phyloP scores from a whole-genome alignment of 1,139 yeast genomes.

The Wickerhamomyces sp. region DNA sequence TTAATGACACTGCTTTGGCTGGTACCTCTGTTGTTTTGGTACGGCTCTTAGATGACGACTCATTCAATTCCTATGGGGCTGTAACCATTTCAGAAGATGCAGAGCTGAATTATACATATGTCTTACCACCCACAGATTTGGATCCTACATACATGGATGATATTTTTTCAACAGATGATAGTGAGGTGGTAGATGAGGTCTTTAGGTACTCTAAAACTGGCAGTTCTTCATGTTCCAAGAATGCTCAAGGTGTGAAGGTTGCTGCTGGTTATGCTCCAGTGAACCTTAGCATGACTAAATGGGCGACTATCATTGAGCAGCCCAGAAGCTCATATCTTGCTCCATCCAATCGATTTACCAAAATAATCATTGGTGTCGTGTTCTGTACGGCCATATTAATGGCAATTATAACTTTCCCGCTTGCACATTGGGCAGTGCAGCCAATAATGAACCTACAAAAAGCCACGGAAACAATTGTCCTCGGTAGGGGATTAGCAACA shows the following conservation, averaged over 20 bases:
- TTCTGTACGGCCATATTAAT: constrained; percentile 75
- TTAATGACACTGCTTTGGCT: constrained; percentile 39
- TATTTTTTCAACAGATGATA: constrained; percentile 4
- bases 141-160: neutral
- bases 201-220: constrained; percentile 40
- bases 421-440: constrained; percentile 79
- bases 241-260: constrained; percentile 39
- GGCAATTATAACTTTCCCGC: constrained; percentile 69
- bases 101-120: constrained; percentile 30
- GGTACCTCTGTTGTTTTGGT: constrained; percentile 35
- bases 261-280: constrained; percentile 73
- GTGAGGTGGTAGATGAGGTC: constrained; percentile 37
- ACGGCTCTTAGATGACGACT: constrained; percentile 26
- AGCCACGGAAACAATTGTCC: constrained; percentile 65
- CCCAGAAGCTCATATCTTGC: constrained; percentile 50
- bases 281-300: constrained; percentile 43
- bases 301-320: constrained; percentile 80
- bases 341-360: constrained; percentile 58
- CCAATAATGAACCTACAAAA: constrained; percentile 78
- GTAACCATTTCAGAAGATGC: no score
- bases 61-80: no score
- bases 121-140: constrained; percentile 24
- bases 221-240: constrained; percentile 39
- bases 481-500: constrained; percentile 32
- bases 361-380: constrained; percentile 73